phyloP scores from a whole-genome alignment of 2,329 filamentous ascomycete genomes.

The Neospermospora avenae region DNA sequence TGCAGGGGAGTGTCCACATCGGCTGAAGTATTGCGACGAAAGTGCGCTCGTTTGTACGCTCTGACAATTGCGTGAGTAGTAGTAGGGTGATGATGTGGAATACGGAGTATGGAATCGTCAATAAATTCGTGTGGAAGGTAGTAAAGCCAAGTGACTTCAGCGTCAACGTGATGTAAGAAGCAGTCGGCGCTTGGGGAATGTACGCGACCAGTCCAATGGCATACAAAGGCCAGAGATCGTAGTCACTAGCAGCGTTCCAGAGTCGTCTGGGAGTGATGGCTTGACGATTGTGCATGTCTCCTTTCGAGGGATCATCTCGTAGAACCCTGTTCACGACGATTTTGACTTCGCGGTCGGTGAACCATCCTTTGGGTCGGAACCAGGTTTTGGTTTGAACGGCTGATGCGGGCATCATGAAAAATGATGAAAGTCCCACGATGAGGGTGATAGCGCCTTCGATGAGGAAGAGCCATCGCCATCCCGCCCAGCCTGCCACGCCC shows the following conservation, averaged over 20 bases:
- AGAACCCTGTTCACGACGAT: constrained; percentile 62
- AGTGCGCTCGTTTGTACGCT: constrained; percentile 39
- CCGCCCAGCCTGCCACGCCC: constrained; percentile 47
- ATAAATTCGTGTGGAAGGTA: constrained; percentile 44
- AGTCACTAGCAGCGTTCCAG: constrained; percentile 53
- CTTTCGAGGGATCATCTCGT: constrained; percentile 49
- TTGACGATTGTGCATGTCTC: constrained; percentile 58
- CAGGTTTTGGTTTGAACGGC: constrained; percentile 55
- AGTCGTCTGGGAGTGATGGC: constrained; percentile 49
- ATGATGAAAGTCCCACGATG: constrained; percentile 49
- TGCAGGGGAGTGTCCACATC: constrained; percentile 41
- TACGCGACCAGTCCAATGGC: constrained; percentile 45
- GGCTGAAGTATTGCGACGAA: constrained; percentile 37
- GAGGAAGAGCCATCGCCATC: constrained; percentile 54
- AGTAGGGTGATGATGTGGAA: constrained; percentile 45
- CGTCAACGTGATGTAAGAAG: constrained; percentile 52
- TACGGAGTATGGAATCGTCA: constrained; percentile 45
- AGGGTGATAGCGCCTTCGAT: constrained; percentile 55
- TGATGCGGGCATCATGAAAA: constrained; percentile 56
- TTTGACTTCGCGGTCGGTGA: constrained; percentile 60
- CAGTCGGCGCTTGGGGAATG: constrained; percentile 47
- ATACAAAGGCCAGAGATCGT: constrained; percentile 57
- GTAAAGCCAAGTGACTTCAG: constrained; percentile 37
- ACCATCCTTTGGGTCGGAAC: constrained; percentile 60
- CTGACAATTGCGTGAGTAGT: constrained; percentile 44